Percentiles rank a stretch among this genome's conserved stretches.
phyloP scores from a whole-genome alignment of 2,329 filamentous ascomycete genomes.

The Aureobasidium sp. region DNA sequence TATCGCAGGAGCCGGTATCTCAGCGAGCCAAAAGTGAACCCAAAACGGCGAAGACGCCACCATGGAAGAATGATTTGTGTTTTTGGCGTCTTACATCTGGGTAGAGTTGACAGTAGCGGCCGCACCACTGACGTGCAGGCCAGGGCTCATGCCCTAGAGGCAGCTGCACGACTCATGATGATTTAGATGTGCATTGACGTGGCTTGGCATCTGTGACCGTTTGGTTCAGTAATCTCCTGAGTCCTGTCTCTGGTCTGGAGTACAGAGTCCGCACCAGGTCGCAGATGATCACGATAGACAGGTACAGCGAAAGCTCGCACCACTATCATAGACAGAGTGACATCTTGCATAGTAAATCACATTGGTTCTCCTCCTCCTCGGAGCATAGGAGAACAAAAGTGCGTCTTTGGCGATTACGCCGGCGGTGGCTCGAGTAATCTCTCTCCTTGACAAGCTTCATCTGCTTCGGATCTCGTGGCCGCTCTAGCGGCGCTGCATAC shows the following conservation, averaged over 20 bases:
- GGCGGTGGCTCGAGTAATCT: not conserved
- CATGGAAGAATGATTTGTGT: slow-evolving; percentile 16
- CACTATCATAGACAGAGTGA: not conserved
- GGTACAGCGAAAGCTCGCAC: not conserved
- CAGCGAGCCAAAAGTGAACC: slow-evolving; percentile 6
- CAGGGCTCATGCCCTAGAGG: slow-evolving; percentile 2
- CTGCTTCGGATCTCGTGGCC: slow-evolving; percentile 12
- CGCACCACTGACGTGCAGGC: slow-evolving; percentile 15
- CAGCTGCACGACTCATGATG: slow-evolving; percentile 14
- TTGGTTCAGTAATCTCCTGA: slow-evolving; percentile 6
- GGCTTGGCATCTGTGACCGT: slow-evolving; percentile 6
- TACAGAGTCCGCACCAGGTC: not conserved
- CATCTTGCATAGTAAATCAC: not conserved
- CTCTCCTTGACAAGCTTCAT: slow-evolving; percentile 1
- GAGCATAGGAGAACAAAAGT: not conserved
- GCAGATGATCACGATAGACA: not conserved
- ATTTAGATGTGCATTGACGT: not conserved
- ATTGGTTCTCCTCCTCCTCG: too few relatives aligned
- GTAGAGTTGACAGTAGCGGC: slow-evolving; percentile 12
- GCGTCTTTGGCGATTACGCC: not conserved
- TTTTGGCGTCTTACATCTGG: slow-evolving; percentile 8
- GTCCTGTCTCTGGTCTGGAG: not conserved
- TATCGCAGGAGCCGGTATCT: not conserved
- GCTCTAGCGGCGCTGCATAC: slow-evolving; percentile 7
- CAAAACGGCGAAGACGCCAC: slow-evolving; percentile 14